A percentile compares a stretch with the other conserved stretches of the same genome.
phyloP scores from a whole-genome alignment of 2,329 filamentous ascomycete genomes.

The Sarocladium kiliense region DNA sequence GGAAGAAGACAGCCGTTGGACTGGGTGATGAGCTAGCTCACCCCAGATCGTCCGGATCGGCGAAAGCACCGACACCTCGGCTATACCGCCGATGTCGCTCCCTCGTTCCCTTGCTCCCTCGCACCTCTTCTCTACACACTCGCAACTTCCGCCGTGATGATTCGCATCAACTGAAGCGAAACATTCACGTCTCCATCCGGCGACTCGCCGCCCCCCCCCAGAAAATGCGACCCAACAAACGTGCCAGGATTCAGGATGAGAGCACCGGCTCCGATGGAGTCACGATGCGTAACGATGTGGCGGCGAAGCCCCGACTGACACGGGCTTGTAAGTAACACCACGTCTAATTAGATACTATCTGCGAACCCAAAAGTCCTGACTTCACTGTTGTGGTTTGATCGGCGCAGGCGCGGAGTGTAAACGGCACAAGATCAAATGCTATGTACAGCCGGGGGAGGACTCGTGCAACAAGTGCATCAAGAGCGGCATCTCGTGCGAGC shows the following conservation, averaged over 20 bases:
- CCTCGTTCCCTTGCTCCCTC: background rate
- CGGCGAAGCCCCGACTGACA: background rate
- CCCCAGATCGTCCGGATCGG: background rate
- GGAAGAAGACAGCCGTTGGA: no score
- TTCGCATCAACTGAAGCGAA: background rate
- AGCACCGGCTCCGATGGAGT: background rate
- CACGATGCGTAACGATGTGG: background rate
- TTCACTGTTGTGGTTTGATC: background rate
- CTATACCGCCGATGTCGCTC: background rate
- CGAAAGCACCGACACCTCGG: background rate
- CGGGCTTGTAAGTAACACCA: background rate
- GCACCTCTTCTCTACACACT: no score
- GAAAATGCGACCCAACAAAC: background rate
- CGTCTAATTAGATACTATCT: background rate
- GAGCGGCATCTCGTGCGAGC: slow-evolving; percentile 13
- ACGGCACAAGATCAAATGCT: slow-evolving; percentile 14
- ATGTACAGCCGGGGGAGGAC: slow-evolving; percentile 7
- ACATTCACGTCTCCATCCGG: background rate
- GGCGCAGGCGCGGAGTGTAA: slow-evolving; percentile 15
- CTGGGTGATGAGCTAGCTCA: no score
- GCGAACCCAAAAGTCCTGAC: background rate
- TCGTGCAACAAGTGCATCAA: slow-evolving; percentile 13
- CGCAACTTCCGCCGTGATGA: background rate
- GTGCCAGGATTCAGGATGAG: background rate
- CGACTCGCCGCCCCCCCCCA: background rate